Evolutionary conservation across 257 asterid species (phyloP).

Genomic region (Nicotiana noctiflora): DNA sequence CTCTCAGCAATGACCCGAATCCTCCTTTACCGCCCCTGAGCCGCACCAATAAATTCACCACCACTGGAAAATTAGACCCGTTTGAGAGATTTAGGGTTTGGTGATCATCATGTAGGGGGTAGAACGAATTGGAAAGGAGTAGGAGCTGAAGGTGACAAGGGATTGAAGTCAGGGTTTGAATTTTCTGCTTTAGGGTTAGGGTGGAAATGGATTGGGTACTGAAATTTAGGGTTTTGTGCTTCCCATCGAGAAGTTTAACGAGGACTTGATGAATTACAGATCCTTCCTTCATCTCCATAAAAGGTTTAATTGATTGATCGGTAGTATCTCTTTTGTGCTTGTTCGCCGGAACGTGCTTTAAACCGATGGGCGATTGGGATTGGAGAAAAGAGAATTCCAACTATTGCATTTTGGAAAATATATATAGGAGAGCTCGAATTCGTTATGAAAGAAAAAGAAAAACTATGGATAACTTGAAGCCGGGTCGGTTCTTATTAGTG

Average conservation of each 20-base stretch:
- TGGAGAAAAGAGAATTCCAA: neutral
- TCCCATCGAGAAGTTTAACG: conserved; percentile 67
- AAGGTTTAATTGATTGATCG: neutral
- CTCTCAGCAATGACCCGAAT: conserved; percentile 83
- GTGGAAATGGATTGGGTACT: conserved; percentile 30
- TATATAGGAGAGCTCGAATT: neutral
- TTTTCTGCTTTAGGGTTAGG: conserved; percentile 42
- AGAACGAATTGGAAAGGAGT: conserved; percentile 22
- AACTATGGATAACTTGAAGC: too few relatives aligned
- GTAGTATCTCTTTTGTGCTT: neutral
- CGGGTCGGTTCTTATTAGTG: too few relatives aligned
- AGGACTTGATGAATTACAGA: conserved; percentile 32
- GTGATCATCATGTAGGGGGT: conserved; percentile 31
- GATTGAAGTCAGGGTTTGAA: conserved; percentile 53
- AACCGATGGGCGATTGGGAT: neutral
- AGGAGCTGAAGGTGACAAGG: conserved; percentile 58
- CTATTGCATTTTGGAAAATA: neutral
- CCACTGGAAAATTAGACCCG: conserved; percentile 29
- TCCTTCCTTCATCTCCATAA: conserved; percentile 9
- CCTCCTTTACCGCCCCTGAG: conserved; percentile 98
- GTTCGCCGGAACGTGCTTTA: neutral
- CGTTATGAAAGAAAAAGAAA: too few relatives aligned
- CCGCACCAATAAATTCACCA: conserved; percentile 47
- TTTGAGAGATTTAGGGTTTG: conserved; percentile 25
- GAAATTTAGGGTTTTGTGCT: conserved; percentile 58